A percentile compares a stretch with the other conserved stretches of the same genome.
These are phyloP conservation scores for Plasmodium malariae DNA, from an alignment of 169 alveolate species.

Conservation along the genomic window DNA sequence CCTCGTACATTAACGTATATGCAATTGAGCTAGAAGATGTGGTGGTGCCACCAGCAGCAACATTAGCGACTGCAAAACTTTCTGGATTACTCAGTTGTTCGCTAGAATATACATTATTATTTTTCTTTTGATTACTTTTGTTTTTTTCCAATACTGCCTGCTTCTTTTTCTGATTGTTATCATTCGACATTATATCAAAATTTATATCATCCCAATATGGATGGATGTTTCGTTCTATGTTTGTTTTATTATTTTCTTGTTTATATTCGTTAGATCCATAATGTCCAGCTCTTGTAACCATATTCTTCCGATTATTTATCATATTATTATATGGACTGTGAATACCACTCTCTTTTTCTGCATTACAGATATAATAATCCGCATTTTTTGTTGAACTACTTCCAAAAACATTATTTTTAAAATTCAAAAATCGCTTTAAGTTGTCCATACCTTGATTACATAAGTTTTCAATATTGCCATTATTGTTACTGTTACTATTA, in stretches of 20 bases:
- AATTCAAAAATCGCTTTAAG: not conserved
- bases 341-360: not conserved
- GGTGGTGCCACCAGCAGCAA: not conserved
- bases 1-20: constrained; percentile 13
- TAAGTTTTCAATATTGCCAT: not conserved
- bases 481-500: not conserved
- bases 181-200: not conserved
- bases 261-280: constrained; percentile 6
- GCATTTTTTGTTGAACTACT: not conserved
- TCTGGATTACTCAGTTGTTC: constrained; percentile 36
- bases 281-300: not conserved
- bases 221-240: not conserved
- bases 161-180: not conserved
- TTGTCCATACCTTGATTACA: not conserved
- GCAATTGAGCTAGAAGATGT: not conserved
- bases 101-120: not conserved
- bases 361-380: not conserved
- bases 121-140: constrained; percentile 13
- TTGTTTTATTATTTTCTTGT: constrained; percentile 12
- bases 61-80: constrained; percentile 1
- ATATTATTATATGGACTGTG: not conserved
- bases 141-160: constrained; percentile 10
- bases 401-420: not conserved
- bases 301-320: not conserved
- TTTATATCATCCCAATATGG: not conserved